A percentile compares a stretch with the other conserved stretches of the same genome.
Conservation (phyloP, 805 yeast species). For the Metschnikowia amazonensis region DNA sequence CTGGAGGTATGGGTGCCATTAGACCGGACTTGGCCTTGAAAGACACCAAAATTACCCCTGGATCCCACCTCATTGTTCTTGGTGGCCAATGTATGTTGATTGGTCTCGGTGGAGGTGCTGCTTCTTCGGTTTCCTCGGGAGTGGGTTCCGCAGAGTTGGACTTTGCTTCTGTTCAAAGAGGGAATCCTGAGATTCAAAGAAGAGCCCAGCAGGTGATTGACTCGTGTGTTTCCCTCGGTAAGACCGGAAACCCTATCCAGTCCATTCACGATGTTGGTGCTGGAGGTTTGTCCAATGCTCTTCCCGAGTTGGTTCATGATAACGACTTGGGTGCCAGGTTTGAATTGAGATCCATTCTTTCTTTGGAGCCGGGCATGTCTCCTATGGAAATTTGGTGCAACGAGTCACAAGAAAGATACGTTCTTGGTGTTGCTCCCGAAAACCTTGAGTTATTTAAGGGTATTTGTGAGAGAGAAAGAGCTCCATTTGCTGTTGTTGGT, state of each 20-base stretch:
- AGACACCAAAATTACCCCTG: conserved; percentile 84
- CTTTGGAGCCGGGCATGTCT: conserved; percentile 96
- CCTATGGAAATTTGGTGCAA: conserved; percentile 99
- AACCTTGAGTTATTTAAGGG: conserved; percentile 67
- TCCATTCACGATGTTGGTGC: conserved; percentile 99
- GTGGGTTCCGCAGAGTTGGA: conserved; percentile 95
- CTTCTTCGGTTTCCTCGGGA: conserved; percentile 93
- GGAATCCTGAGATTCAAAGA: conserved; percentile 98
- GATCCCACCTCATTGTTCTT: conserved; percentile 83
- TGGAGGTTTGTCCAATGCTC: conserved; percentile 95
- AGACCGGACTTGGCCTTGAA: conserved; percentile 91
- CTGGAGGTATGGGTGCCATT: conserved; percentile 98
- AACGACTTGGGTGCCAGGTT: conserved; percentile 92
- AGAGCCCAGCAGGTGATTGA: conserved; percentile 98
- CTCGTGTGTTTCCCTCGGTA: conserved; percentile 82
- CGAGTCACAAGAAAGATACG: conserved; percentile 98
- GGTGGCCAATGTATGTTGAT: conserved; percentile 98
- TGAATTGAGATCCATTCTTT: conserved; percentile 84
- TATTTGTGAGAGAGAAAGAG: conserved; percentile 92
- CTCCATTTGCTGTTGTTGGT: conserved; percentile 95
- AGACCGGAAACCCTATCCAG: conserved; percentile 67
- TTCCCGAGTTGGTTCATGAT: conserved; percentile 97
- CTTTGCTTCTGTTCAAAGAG: conserved; percentile 98
- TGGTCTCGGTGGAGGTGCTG: conserved; percentile 99
- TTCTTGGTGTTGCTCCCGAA: conserved; percentile 81